Percentiles rank a stretch among this genome's conserved stretches.
These are phyloP conservation scores for Boletus reticuloceps DNA, from an alignment of 768 basidiomycete species.

Conservation along the genomic window DNA sequence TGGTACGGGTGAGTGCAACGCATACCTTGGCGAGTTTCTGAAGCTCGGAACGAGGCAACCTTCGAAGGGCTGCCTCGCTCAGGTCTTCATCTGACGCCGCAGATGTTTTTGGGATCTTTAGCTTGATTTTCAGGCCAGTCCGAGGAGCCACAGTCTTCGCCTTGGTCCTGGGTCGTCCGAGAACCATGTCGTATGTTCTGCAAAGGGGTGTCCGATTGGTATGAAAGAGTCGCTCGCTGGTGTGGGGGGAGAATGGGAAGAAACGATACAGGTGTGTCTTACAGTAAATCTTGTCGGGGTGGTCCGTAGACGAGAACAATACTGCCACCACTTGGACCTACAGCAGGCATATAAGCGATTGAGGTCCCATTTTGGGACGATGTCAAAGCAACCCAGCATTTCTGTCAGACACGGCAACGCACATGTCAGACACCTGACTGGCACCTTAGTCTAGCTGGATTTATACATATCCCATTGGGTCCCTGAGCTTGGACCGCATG, in stretches of 20 bases:
- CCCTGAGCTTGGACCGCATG: neutral
- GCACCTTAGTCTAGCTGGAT: neutral
- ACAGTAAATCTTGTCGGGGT: neutral
- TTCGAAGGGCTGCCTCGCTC: conserved; percentile 19
- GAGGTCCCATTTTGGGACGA: neutral
- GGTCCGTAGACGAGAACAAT: neutral
- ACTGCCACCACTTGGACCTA: neutral
- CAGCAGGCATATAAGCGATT: neutral
- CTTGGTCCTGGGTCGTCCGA: conserved; percentile 11
- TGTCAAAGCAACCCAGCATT: neutral
- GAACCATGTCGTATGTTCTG: conserved; percentile 2
- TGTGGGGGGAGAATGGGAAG: neutral
- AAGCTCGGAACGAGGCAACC: conserved; percentile 22
- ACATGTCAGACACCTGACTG: neutral
- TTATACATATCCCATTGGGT: neutral
- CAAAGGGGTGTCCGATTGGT: too few relatives aligned
- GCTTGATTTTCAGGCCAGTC: neutral
- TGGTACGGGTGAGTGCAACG: neutral
- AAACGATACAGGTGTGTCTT: neutral
- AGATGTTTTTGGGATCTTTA: neutral
- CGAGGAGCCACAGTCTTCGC: neutral
- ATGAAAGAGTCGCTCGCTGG: neutral
- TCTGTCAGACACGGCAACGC: neutral
- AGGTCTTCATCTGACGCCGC: neutral
- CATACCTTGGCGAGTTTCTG: conserved; percentile 28